Percentiles rank a stretch among this genome's conserved stretches.
Conservation (phyloP, 306 rosid species). For the Senna tora region DNA sequence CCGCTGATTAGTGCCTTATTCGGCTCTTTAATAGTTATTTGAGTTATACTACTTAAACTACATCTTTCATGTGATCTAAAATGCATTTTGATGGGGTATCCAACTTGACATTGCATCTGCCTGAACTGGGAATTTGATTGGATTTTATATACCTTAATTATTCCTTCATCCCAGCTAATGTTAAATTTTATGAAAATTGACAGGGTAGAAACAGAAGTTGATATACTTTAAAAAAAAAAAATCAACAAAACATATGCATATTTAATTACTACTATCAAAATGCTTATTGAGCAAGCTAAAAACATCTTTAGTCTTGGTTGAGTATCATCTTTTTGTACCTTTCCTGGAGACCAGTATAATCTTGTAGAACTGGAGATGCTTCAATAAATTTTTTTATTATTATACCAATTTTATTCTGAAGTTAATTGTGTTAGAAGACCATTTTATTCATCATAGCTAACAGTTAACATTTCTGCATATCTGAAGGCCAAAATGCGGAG, state of each 20-base stretch:
- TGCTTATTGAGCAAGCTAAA: constrained; percentile 13
- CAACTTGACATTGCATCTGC: constrained; percentile 3
- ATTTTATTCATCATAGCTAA: constrained; percentile 27
- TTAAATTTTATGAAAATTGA: not conserved
- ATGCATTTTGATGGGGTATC: constrained; percentile 18
- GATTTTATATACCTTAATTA: not conserved
- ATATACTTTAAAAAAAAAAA: not conserved
- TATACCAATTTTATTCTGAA: not conserved
- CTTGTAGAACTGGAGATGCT: not conserved
- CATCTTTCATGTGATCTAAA: constrained; percentile 20
- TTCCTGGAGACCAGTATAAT: not conserved
- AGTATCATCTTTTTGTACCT: not conserved
- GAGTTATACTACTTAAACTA: not conserved
- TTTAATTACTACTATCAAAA: not conserved
- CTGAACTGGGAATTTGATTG: not conserved
- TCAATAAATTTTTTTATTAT: not conserved
- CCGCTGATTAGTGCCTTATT: constrained; percentile 16
- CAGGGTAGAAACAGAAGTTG: constrained; percentile 9
- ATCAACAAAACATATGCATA: not conserved
- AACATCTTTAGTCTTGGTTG: not conserved
- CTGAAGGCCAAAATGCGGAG: constrained; percentile 89
- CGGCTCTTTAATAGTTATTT: constrained; percentile 25
- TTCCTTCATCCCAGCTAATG: not conserved
- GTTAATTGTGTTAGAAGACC: not conserved
- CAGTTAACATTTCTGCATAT: constrained; percentile 32